Evolutionary conservation across 805 yeast genomes (phyloP).

Genomic region (Yueomyces sp.): DNA sequence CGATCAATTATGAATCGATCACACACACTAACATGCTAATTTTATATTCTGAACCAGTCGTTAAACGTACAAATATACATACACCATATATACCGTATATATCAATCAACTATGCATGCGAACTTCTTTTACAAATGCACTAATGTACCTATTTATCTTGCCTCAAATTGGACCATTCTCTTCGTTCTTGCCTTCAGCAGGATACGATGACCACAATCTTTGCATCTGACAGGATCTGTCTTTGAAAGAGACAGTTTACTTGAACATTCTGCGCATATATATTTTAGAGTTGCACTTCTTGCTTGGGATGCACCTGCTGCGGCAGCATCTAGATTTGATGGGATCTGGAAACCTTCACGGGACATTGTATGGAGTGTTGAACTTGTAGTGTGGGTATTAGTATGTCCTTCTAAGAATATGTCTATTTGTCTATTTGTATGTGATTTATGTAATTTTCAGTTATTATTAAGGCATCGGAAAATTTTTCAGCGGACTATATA

Average conservation of each 20-base stretch:
- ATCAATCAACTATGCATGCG: too few relatives aligned
- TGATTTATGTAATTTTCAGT: too few relatives aligned
- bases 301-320: conserved; percentile 65
- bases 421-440: too few relatives aligned
- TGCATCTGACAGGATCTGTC: conserved; percentile 95
- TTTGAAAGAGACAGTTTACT: conserved; percentile 74
- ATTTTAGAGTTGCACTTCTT: conserved; percentile 74
- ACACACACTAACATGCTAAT: too few relatives aligned
- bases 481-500: too few relatives aligned
- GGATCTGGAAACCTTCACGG: conserved; percentile 84
- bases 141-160: conserved; percentile 32
- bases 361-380: conserved; percentile 20
- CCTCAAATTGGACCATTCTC: conserved; percentile 87
- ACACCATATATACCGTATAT: too few relatives aligned
- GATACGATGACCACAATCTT: conserved; percentile 97
- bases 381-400: too few relatives aligned
- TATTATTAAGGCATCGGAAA: too few relatives aligned
- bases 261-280: conserved; percentile 95
- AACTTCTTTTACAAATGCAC: too few relatives aligned
- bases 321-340: conserved; percentile 71
- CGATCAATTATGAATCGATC: not conserved
- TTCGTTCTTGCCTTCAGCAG: conserved; percentile 93
- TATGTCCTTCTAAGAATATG: too few relatives aligned
- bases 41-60: too few relatives aligned
- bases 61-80: too few relatives aligned